These are phyloP conservation scores for Colletotrichum lini DNA, from an alignment of 2,329 filamentous ascomycete species.

Conservation along the genomic window DNA sequence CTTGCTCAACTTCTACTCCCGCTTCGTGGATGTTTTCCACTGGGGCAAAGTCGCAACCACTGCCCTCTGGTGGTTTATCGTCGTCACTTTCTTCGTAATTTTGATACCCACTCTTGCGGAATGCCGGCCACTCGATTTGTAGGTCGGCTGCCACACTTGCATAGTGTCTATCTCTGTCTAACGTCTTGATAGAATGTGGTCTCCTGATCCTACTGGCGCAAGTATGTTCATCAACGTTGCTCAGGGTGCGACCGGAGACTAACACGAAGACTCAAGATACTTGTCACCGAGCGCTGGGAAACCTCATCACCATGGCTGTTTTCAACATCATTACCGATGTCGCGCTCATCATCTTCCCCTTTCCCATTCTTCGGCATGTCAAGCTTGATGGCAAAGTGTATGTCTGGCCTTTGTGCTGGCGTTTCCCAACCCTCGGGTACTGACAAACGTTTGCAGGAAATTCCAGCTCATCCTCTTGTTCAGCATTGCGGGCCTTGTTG, in stretches of 20 bases:
- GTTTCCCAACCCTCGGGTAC: not conserved
- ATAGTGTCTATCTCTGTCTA: not conserved
- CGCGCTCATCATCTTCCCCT: constrained; percentile 49
- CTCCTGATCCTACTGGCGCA: constrained; percentile 17
- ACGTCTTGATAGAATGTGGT: constrained; percentile 19
- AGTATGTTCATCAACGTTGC: not conserved
- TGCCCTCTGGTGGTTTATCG: constrained; percentile 48
- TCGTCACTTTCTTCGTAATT: constrained; percentile 47
- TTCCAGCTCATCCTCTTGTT: constrained; percentile 47
- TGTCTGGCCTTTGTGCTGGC: not conserved
- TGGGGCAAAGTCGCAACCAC: constrained; percentile 45
- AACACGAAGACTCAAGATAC: constrained; percentile 28
- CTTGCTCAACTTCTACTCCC: constrained; percentile 50
- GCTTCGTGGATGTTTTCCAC: constrained; percentile 46
- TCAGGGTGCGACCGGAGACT: not conserved
- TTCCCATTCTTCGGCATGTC: constrained; percentile 48
- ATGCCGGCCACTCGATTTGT: constrained; percentile 48
- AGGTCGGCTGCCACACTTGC: not conserved
- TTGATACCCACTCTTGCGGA: constrained; percentile 48
- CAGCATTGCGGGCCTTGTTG: constrained; percentile 47
- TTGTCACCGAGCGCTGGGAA: constrained; percentile 47
- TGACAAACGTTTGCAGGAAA: constrained; percentile 36
- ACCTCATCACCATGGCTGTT: constrained; percentile 49
- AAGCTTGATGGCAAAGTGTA: constrained; percentile 45
- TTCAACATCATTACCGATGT: constrained; percentile 50